Conservation (phyloP, 202 grass and related monocot species). For the Schoenoplectus triqueter region DNA sequence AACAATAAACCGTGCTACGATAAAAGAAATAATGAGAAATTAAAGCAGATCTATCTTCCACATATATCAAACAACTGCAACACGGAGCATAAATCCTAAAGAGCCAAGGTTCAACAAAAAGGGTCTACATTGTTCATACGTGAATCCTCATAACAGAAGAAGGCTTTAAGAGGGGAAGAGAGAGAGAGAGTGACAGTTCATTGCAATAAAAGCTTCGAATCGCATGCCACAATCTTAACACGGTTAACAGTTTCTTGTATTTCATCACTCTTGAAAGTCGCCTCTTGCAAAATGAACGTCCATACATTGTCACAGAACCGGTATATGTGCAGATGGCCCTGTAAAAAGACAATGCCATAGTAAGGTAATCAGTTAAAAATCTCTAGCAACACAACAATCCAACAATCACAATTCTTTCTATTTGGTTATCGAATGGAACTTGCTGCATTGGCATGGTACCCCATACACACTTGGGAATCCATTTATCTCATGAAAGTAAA, state of each 20-base stretch:
- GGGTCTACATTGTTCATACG: constrained; percentile 9
- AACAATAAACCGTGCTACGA: background rate
- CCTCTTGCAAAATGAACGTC: constrained; percentile 81
- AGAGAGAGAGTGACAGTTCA: constrained; percentile 17
- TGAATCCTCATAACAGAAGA: background rate
- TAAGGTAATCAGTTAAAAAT: background rate
- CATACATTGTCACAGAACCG: constrained; percentile 98
- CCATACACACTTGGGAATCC: background rate
- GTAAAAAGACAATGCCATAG: constrained; percentile 31
- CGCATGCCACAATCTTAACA: constrained; percentile 83
- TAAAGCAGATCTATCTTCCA: constrained; percentile 10
- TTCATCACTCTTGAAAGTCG: constrained; percentile 65
- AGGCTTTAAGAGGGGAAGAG: background rate
- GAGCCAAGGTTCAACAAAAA: background rate
- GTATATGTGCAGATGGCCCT: constrained; percentile 93
- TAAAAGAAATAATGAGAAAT: background rate
- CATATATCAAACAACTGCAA: constrained; percentile 26
- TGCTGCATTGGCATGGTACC: too few species aligned
- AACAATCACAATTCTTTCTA: background rate
- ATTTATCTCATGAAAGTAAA: background rate
- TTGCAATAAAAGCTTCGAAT: constrained; percentile 65
- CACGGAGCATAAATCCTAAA: constrained; percentile 16
- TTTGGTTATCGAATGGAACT: too few species aligned
- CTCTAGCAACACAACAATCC: background rate
- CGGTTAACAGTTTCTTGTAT: constrained; percentile 45